Percentiles rank a stretch among this genome's conserved stretches.
These are phyloP conservation scores for Phytophthora pini DNA, from an alignment of 352 stramenopile species.

Conservation along the genomic window DNA sequence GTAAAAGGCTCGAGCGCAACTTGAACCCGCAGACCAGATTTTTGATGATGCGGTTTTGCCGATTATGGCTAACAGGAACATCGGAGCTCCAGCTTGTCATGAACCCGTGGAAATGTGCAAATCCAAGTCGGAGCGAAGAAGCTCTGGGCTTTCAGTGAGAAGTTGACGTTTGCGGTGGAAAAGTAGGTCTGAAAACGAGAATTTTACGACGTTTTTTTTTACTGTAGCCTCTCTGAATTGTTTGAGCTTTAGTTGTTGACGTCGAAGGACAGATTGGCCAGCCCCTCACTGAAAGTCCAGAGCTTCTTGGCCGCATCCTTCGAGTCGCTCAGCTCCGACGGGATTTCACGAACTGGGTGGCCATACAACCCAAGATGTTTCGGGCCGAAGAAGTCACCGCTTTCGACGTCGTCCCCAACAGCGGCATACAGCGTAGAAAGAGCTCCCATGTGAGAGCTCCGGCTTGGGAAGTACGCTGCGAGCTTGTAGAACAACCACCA, in stretches of 20 bases:
- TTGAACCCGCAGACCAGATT: no score
- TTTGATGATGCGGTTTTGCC: no score
- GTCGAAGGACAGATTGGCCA: background rate
- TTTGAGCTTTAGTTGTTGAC: background rate
- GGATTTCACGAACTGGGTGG: slow-evolving; percentile 1
- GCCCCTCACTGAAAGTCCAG: background rate
- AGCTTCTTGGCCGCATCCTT: slow-evolving; percentile 3
- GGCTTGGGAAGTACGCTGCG: background rate
- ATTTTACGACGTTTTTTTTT: no score
- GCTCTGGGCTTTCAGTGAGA: no score
- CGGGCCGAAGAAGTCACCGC: slow-evolving; percentile 37
- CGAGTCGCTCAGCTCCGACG: background rate
- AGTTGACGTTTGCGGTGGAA: no score
- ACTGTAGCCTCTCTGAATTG: no score
- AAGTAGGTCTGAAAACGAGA: no score
- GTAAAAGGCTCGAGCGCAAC: no score
- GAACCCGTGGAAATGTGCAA: no score
- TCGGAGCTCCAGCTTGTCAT: no score
- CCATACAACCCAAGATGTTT: background rate
- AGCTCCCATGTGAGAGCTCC: slow-evolving; percentile 42
- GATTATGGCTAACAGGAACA: no score
- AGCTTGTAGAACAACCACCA: slow-evolving; percentile 20
- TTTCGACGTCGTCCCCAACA: slow-evolving; percentile 17
- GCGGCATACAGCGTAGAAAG: slow-evolving; percentile 56
- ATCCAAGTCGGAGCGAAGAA: no score